A percentile compares a stretch with the other conserved stretches of the same genome.
Evolutionary conservation across 176 grass and related monocot species (phyloP).

Genomic region (Olyra latifolia): DNA sequence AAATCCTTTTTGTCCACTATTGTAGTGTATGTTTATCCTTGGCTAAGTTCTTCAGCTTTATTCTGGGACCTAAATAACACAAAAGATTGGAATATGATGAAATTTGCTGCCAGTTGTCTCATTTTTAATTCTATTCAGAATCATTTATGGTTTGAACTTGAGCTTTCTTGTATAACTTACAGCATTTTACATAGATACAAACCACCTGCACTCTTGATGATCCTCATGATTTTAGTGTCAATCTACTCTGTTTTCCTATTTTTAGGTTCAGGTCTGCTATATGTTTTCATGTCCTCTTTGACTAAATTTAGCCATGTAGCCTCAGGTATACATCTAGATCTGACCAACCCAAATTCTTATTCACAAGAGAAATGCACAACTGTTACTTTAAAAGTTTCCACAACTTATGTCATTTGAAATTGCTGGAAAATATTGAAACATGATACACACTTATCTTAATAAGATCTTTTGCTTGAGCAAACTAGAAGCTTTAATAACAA

Average conservation of each 20-base stretch:
- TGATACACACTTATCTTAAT: neutral
- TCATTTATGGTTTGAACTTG: neutral
- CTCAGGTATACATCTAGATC: neutral
- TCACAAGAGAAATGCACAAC: neutral
- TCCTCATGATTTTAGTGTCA: slow-evolving; percentile 1
- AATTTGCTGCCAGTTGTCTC: neutral
- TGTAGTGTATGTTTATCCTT: neutral
- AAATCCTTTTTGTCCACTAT: slow-evolving; percentile 4
- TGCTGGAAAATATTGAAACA: neutral
- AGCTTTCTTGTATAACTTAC: slow-evolving; percentile 28
- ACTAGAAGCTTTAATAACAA: neutral
- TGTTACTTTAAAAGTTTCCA: neutral
- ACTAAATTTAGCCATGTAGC: slow-evolving; percentile 17
- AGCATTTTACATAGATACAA: neutral
- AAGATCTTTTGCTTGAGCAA: neutral
- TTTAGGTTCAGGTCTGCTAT: slow-evolving; percentile 13
- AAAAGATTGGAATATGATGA: slow-evolving; percentile 13
- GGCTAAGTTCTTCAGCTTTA: neutral
- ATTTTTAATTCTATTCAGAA: neutral
- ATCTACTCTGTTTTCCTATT: neutral
- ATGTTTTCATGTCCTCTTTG: neutral
- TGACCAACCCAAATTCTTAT: neutral
- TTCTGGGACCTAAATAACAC: neutral
- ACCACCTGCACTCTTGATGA: neutral
- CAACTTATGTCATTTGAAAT: neutral